These are phyloP conservation scores for Gliomastix tumulicola DNA, from an alignment of 2,329 filamentous ascomycete species.

Conservation along the genomic window DNA sequence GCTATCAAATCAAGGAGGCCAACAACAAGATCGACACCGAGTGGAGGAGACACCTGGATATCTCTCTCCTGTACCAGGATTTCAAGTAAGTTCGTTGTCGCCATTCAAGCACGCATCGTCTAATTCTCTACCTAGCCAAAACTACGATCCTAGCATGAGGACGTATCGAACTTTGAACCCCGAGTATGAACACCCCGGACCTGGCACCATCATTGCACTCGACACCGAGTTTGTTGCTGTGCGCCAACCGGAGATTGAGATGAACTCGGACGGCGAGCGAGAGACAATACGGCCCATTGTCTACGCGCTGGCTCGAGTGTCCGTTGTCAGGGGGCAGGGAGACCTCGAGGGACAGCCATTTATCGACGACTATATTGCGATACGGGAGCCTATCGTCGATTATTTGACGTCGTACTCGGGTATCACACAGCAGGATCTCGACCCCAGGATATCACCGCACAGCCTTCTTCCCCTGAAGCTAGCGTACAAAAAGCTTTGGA, in stretches of 20 bases:
- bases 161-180: conserved; percentile 55
- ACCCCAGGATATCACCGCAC: conserved; percentile 69
- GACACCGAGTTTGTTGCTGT: conserved; percentile 96
- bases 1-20: conserved; percentile 75
- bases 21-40: conserved; percentile 77
- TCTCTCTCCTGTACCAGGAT: conserved; percentile 75
- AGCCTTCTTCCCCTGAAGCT: conserved; percentile 82
- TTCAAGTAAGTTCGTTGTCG: conserved; percentile 40
- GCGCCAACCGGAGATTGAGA: conserved; percentile 88
- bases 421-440: conserved; percentile 78
- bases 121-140: too few relatives aligned
- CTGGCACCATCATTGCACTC: conserved; percentile 74
- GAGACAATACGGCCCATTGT: conserved; percentile 89
- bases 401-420: conserved; percentile 93
- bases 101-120: too few relatives aligned
- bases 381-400: conserved; percentile 86
- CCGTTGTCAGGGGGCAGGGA: conserved; percentile 76
- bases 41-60: conserved; percentile 83
- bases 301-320: conserved; percentile 87
- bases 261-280: conserved; percentile 88
- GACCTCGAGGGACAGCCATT: conserved; percentile 77
- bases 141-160: too few relatives aligned
- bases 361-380: conserved; percentile 94
- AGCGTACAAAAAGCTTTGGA: conserved; percentile 97
- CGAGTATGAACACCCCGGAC: conserved; percentile 57